These are phyloP conservation scores for Pleurotus citrinopileatus DNA, from an alignment of 768 basidiomycete genomes.

Conservation along the genomic window DNA sequence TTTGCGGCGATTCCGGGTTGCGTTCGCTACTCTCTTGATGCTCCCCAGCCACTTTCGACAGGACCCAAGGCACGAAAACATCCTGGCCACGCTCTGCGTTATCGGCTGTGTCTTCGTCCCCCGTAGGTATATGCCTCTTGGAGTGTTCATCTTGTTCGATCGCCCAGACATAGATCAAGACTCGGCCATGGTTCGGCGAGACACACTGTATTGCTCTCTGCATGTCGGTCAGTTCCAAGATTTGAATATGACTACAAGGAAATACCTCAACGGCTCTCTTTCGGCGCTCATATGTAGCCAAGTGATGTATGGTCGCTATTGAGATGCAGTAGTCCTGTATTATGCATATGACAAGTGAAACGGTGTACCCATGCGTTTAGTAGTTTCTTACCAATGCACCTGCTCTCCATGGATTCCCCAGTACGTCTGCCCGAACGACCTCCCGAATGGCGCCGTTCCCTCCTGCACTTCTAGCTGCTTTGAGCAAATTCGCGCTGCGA, in stretches of 20 bases:
- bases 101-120: conserved; percentile 16
- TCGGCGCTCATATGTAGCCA: conserved; percentile 77
- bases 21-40: conserved; percentile 13
- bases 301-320: conserved; percentile 96
- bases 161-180: conserved; percentile 96
- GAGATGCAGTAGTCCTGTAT: conserved; percentile 94
- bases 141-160: conserved; percentile 87
- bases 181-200: conserved; percentile 65
- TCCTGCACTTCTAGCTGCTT: conserved; percentile 68
- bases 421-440: conserved; percentile 78
- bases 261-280: conserved; percentile 69
- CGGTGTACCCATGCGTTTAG: conserved; percentile 3
- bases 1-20: conserved; percentile 28
- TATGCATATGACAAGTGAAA: neutral
- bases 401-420: conserved; percentile 71
- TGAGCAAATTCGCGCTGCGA: conserved; percentile 74
- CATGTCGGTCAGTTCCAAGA: neutral
- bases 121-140: conserved; percentile 59
- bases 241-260: neutral
- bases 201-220: conserved; percentile 67
- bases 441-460: conserved; percentile 47
- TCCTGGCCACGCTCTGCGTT: conserved; percentile 53
- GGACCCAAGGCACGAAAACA: conserved; percentile 89
- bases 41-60: conserved; percentile 34
- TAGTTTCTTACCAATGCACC: conserved; percentile 64